A percentile compares a stretch with the other conserved stretches of the same genome.
Conservation (phyloP, 495 filamentous ascomycete genomes). For the Tuber indicum region DNA sequence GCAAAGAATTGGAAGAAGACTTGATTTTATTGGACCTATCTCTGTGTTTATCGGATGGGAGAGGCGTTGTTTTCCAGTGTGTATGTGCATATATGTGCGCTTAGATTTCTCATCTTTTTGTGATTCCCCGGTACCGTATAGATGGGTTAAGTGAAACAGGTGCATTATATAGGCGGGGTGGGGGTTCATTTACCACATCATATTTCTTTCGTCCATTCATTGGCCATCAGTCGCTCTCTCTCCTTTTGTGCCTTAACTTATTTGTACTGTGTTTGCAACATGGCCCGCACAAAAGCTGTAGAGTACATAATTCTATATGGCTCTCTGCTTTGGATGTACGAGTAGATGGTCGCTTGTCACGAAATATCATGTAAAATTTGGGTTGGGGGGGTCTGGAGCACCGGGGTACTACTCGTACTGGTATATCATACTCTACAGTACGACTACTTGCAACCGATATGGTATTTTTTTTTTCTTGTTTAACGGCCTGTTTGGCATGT, state of each 20-base stretch:
- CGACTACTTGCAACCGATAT: too few species aligned
- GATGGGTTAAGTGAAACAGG: neutral
- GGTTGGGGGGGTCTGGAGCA: neutral
- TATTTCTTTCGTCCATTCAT: neutral
- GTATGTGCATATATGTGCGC: neutral
- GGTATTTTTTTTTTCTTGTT: too few species aligned
- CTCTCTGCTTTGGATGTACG: neutral
- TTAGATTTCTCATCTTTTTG: neutral
- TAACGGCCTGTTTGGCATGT: too few species aligned
- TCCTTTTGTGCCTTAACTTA: neutral
- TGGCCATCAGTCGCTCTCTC: neutral
- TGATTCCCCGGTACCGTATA: neutral
- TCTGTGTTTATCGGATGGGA: neutral
- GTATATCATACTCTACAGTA: too few species aligned
- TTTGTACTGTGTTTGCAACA: neutral
- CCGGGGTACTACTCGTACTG: too few species aligned
- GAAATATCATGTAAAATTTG: neutral
- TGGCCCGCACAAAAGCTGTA: neutral
- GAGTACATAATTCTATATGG: neutral
- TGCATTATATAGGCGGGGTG: neutral
- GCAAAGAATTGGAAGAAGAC: slow-evolving; percentile 1
- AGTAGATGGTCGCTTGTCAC: neutral
- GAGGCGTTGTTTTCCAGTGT: neutral
- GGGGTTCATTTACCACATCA: neutral
- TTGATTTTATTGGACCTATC: neutral